A percentile compares a stretch with the other conserved stretches of the same genome.
Evolutionary conservation across 441 rosid species (phyloP).

Genomic region (Raphanus hybrid): DNA sequence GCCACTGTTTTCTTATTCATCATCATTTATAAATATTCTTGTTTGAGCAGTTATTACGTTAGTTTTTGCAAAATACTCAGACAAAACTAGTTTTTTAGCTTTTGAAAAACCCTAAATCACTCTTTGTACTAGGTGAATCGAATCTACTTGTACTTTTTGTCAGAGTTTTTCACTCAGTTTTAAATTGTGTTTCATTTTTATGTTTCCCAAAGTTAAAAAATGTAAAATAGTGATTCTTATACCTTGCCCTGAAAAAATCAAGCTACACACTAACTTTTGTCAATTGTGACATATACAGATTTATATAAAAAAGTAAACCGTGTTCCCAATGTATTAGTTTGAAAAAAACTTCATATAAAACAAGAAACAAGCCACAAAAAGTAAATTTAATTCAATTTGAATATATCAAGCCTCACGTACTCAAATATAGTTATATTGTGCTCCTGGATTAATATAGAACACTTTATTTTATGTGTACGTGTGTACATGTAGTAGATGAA

Average conservation of each 20-base stretch:
- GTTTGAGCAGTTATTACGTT: neutral
- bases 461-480: neutral
- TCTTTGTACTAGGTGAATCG: too few species aligned
- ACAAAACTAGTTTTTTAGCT: neutral
- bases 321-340: neutral
- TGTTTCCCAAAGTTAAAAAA: too few species aligned
- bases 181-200: too few species aligned
- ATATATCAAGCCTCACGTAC: neutral
- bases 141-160: too few species aligned
- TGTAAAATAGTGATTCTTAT: too few species aligned
- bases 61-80: neutral
- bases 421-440: neutral
- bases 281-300: neutral
- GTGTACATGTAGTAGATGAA: constrained; percentile 1
- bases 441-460: neutral
- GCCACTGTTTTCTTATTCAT: too few species aligned
- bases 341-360: neutral
- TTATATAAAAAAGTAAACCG: neutral
- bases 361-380: neutral
- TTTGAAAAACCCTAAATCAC: neutral
- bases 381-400: neutral
- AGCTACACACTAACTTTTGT: neutral
- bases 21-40: too few species aligned
- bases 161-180: too few species aligned
- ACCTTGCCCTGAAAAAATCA: neutral